Evolutionary conservation across 306 rosid species (phyloP), one percentile per base, ranked within the genome.

Genomic region (Begonia loranthoides): DNA sequence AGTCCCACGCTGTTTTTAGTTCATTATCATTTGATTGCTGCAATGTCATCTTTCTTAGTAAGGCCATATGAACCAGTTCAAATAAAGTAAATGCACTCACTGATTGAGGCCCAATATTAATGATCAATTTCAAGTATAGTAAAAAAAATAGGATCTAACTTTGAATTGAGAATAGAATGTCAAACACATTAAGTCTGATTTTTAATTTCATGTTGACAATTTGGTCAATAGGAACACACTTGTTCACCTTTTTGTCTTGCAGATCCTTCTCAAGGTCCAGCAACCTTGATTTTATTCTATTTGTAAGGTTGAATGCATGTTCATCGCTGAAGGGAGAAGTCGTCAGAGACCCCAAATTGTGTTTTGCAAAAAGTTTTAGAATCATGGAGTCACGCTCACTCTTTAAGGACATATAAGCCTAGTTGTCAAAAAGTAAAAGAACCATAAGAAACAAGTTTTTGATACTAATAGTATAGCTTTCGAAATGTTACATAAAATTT

Each of bases 271-370:
- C 87, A 44, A 85, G 87, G 79, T 80, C 80, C 51, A 52, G 48
- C 69, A 80, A 62, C 67, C 94, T 78, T 33, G 81, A 85, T 38
- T 72, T 74, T 76, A 82, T 67, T 68, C 79, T 83, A 61, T 74
- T 76, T 59, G 81, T 72, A 55, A 82, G 77, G 72, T 75, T 82
- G 50, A 58, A 56, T 68, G 77, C 78, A 61, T 66, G 84, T 55
- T 80, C 95, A 60, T 66, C 51, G 58, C 76, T 65, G 61, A 82
- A 85, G 40, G 97, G 94, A 15, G 74, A 28, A 71, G 53, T 60
- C 41, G 90, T 81, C 67, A 85, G 75, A 72, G 83, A 51, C 45
- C 97, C 95, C 44, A 90, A 75, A 75, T 82, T 85, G 69, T 78
- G 77, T 65, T 45, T 70, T 10, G 57, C 58, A 67, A 78, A 79